A percentile compares a stretch with the other conserved stretches of the same genome.
These are phyloP conservation scores for Capronia americana DNA, from an alignment of 2,329 filamentous ascomycete genomes.

Conservation along the genomic window DNA sequence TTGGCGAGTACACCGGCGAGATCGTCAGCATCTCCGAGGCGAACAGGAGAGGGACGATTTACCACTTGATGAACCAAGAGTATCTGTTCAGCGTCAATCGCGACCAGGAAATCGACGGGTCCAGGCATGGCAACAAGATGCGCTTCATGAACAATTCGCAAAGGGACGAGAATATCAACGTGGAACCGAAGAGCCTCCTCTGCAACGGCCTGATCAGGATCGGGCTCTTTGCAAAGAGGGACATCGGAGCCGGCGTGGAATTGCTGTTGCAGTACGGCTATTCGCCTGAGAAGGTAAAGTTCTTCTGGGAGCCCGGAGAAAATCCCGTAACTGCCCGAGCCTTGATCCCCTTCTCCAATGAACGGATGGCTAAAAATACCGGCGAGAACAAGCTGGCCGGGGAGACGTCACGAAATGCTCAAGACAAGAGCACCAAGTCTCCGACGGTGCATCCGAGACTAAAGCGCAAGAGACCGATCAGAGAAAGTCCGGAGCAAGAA, in stretches of 20 bases:
- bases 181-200: slow-evolving; percentile 71
- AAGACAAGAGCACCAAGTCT: slow-evolving; percentile 22
- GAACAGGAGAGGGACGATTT: slow-evolving; percentile 67
- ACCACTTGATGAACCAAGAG: slow-evolving; percentile 48
- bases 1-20: slow-evolving; percentile 83
- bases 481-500: slow-evolving; percentile 8
- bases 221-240: slow-evolving; percentile 70
- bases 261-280: slow-evolving; percentile 82
- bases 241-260: slow-evolving; percentile 75
- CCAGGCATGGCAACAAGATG: slow-evolving; percentile 78
- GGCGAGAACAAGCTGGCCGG: slow-evolving; percentile 21
- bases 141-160: slow-evolving; percentile 83
- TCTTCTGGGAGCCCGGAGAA: slow-evolving; percentile 41
- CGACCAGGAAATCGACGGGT: slow-evolving; percentile 69
- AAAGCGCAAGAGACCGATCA: slow-evolving; percentile 28
- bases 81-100: slow-evolving; percentile 62
- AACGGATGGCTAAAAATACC: slow-evolving; percentile 24
- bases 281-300: slow-evolving; percentile 33
- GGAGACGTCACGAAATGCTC: slow-evolving; percentile 7
- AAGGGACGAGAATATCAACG: slow-evolving; percentile 60
- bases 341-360: slow-evolving; percentile 22
- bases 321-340: slow-evolving; percentile 22
- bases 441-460: slow-evolving; percentile 4
- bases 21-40: slow-evolving; percentile 73
- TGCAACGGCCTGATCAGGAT: slow-evolving; percentile 80